Evolutionary conservation across 805 yeast species (phyloP), one percentile per base, ranked within the genome.

Genomic region (Candida saitoana): DNA sequence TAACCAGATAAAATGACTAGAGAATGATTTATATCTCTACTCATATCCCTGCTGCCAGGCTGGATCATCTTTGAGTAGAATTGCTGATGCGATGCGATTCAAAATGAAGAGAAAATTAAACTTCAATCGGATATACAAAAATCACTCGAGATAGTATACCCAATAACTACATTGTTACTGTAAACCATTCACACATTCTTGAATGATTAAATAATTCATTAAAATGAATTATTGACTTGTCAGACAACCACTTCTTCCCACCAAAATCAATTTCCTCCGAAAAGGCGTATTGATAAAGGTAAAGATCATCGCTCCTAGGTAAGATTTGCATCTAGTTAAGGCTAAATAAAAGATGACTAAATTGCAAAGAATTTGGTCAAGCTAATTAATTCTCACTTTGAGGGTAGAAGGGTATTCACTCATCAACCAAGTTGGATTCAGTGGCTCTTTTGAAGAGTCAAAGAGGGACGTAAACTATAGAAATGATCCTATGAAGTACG

Each of bases 191-290:
- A n/a, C n/a, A n/a, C n/a, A n/a, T n/a, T n/a, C n/a, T n/a, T n/a
- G n/a, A n/a, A n/a, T n/a, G n/a, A n/a, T n/a, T n/a, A n/a, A n/a
- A n/a, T n/a, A n/a, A n/a, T n/a, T n/a, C n/a, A n/a, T n/a, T n/a
- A n/a, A n/a, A n/a, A n/a, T n/a, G n/a, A n/a, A n/a, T 22, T 22
- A 22, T 9, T 22, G 9, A 88, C 98, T 89, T 91, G 97, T 91
- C 99, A 91, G 99, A 91, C 96, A 84, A 96, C 98, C 98, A 79
- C 89, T 84, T 80, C 82, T 79, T 77, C 96, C 97, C 97, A 87
- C 96, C 97, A 93, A 48, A 64, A 57, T 56, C 71, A 64, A 73
- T 77, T 83, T 82, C 90, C 79, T 77, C 90, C 90, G 86, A 82
- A 78, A 76, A 81, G 84, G 93, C 81, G 71, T 84, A 79, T 74